Percentiles rank a stretch among this genome's conserved stretches.
phyloP scores from a whole-genome alignment of 805 yeast genomes.

The Candida ponderosae region DNA sequence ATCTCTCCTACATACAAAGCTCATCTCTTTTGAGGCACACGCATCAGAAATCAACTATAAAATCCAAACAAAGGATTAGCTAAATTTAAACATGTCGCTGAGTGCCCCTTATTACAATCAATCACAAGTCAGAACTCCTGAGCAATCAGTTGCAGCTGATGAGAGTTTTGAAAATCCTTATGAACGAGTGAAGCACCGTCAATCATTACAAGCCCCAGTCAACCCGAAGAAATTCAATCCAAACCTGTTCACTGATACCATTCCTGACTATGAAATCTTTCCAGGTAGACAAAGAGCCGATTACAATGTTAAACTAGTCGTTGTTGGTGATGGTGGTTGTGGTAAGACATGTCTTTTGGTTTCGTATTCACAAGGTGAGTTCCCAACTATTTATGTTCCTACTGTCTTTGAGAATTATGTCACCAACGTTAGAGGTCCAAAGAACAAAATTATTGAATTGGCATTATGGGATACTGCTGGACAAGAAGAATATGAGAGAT shows the following conservation, averaged over 20 bases:
- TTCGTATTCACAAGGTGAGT: constrained; percentile 59
- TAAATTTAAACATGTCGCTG: neutral
- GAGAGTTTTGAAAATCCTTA: neutral
- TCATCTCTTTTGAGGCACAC: no score
- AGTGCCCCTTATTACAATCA: neutral
- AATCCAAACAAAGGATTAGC: neutral
- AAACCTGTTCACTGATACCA: neutral
- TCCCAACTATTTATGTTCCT: constrained; percentile 71
- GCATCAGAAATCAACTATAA: no score
- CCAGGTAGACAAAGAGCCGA: constrained; percentile 23
- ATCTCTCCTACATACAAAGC: no score
- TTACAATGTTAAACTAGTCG: constrained; percentile 51
- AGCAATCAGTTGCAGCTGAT: neutral
- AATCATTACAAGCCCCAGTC: neutral
- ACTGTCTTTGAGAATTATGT: constrained; percentile 78
- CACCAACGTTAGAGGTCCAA: constrained; percentile 41
- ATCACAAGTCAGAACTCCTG: neutral
- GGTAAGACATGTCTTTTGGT: constrained; percentile 78
- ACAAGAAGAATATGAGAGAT: constrained; percentile 77
- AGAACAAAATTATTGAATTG: constrained; percentile 49
- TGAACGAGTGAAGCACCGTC: neutral
- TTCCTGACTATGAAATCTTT: constrained; percentile 20
- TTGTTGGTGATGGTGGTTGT: constrained; percentile 86
- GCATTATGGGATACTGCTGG: constrained; percentile 91
- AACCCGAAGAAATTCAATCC: neutral